These are phyloP conservation scores for Syzygium malaccense DNA, from an alignment of 441 rosid genomes.

Conservation along the genomic window DNA sequence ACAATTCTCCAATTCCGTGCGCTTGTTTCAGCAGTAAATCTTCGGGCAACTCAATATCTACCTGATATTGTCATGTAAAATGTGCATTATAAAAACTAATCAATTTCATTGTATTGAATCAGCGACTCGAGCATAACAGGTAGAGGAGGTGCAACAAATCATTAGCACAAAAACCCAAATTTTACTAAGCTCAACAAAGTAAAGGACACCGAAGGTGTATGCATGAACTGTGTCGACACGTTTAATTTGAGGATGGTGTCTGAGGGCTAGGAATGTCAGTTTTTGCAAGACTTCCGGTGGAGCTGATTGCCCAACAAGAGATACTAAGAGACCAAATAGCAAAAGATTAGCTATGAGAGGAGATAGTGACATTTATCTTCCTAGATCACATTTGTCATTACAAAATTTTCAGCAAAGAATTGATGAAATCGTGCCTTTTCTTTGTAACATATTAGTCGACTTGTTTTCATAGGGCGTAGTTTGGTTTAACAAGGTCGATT, in stretches of 20 bases:
- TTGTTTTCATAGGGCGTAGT: neutral
- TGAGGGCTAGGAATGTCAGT: neutral
- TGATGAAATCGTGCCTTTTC: neutral
- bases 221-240: conserved; percentile 62
- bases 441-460: neutral
- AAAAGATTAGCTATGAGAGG: neutral
- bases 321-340: conserved; percentile 21
- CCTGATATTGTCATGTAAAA: neutral
- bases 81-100: neutral
- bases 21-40: conserved; percentile 17
- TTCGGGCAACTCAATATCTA: conserved; percentile 16
- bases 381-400: neutral
- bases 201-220: conserved; percentile 8
- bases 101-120: neutral
- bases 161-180: neutral
- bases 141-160: neutral
- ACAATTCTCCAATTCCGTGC: conserved; percentile 18
- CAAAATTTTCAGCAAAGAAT: neutral
- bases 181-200: neutral
- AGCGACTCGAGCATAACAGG: neutral
- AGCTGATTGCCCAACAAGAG: conserved; percentile 65
- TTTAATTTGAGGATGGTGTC: conserved; percentile 2
- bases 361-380: neutral
- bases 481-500: neutral
- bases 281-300: conserved; percentile 13